Evolutionary conservation across 768 basidiomycete species (phyloP), one percentile per base, ranked within the genome.

Genomic region (Pleurotus tuber-regium): DNA sequence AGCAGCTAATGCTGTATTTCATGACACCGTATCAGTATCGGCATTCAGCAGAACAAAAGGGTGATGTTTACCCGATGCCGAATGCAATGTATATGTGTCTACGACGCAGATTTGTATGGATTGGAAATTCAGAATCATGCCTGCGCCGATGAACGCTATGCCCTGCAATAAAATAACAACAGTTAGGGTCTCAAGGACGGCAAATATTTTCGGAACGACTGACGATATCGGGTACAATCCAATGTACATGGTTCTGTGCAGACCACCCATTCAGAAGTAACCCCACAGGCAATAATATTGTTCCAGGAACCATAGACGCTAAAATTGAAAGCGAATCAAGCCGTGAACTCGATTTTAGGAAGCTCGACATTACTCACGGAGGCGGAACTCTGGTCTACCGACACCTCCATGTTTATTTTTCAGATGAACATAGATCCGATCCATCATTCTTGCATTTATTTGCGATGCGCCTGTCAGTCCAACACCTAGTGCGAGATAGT

Each of bases 211-310:
- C 24, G 0, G 42, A 51, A 50, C 18, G 4, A 59, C 79, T 52
- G 55, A 84, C 86, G 18, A 89, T 72, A 56, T 89, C 85, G 2
- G 81, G 76, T 0, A 70, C 83, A 43, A 91, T 80, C 90, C 89
- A 93, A 52, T 80, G 80, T 0, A 83, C 62, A 12, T 69, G 62
- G 0, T 70, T 58, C 57, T 86, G 68, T 3, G 84, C 82, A 0
- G 79, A 70, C 87, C 89, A 92, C 1, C 90, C 89, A 6, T 79
- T 64, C 4, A 92, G 70, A 19, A 92, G 65, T 8, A 91, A 66
- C 0, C 89, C 89, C 11, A 80, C 63, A 0, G 91, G 89, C 10
- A 89, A 70, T 2, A 82, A 11, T 16, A 86, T 54, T 0, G 80
- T 76, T 0, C 79, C 84, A 2, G 80, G 71, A 4, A 86, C 54